Evolutionary conservation across 495 filamentous ascomycete species (phyloP).

Genomic region (Aspergillus asperescens): DNA sequence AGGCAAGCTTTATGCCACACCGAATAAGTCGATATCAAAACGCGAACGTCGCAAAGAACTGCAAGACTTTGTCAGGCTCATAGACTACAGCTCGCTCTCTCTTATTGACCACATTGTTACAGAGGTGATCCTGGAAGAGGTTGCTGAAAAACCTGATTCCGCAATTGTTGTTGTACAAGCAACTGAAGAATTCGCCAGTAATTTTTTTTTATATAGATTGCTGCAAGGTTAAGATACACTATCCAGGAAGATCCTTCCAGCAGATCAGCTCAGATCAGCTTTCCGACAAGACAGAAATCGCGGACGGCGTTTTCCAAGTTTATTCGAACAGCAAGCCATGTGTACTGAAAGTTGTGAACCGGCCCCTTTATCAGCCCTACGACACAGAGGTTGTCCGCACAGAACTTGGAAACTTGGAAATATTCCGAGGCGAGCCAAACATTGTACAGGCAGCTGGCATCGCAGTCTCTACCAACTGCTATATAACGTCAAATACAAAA

Average conservation of each 20-base stretch:
- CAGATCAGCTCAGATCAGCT: slow-evolving; percentile 10
- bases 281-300: slow-evolving; percentile 11
- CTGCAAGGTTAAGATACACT: slow-evolving; percentile 5
- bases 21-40: neutral
- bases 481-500: slow-evolving; percentile 13
- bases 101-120: slow-evolving; percentile 22
- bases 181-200: neutral
- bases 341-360: slow-evolving; percentile 22
- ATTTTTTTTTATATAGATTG: neutral
- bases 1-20: neutral
- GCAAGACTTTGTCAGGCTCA: neutral
- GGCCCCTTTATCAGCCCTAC: slow-evolving; percentile 17
- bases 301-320: slow-evolving; percentile 16
- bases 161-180: neutral
- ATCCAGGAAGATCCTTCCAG: slow-evolving; percentile 20
- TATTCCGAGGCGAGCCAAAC: slow-evolving; percentile 13
- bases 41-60: neutral
- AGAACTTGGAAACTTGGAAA: slow-evolving; percentile 21
- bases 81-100: slow-evolving; percentile 2
- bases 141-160: neutral
- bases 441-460: slow-evolving; percentile 22
- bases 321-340: slow-evolving; percentile 6
- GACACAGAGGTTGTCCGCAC: slow-evolving; percentile 19
- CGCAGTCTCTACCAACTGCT: slow-evolving; percentile 19
- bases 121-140: slow-evolving; percentile 17